These are phyloP conservation scores for Blastobotrys elegans DNA, from an alignment of 1,139 yeast species.

Conservation along the genomic window DNA sequence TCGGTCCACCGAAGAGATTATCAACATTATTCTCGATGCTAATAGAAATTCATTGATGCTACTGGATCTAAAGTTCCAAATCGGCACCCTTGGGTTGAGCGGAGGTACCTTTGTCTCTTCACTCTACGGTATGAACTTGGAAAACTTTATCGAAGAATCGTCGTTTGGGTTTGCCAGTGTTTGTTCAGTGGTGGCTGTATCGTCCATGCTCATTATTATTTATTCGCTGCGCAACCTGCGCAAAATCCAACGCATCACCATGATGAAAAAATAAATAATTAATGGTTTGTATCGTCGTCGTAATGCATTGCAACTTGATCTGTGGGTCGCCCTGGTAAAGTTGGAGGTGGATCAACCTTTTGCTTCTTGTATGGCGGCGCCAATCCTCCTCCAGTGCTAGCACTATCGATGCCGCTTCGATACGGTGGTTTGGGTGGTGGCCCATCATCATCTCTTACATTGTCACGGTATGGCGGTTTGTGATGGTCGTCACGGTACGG, in stretches of 20 bases:
- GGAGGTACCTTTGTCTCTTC: constrained; percentile 84
- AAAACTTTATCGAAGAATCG: constrained; percentile 84
- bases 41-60: constrained; percentile 93
- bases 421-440: too few relatives aligned
- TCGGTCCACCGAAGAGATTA: constrained; percentile 91
- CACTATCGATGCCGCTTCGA: too few relatives aligned
- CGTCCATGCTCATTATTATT: constrained; percentile 38
- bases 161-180: constrained; percentile 61
- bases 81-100: constrained; percentile 82
- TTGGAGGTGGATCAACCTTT: constrained; percentile 5
- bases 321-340: constrained; percentile 5
- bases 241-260: constrained; percentile 59
- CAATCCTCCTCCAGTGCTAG: too few relatives aligned
- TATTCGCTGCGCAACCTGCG: constrained; percentile 44
- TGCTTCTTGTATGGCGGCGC: background rate
- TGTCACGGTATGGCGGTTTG: constrained; percentile 5
- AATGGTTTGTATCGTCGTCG: constrained; percentile 4
- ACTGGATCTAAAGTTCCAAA: constrained; percentile 78
- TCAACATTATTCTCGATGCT: constrained; percentile 89
- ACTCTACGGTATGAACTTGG: constrained; percentile 92
- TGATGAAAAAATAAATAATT: constrained; percentile 39
- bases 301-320: constrained; percentile 6
- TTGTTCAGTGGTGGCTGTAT: constrained; percentile 43
- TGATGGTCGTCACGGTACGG: background rate
- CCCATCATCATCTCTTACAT: background rate